Evolutionary conservation across 169 alveolate genomes (phyloP), one percentile per base, ranked within the genome.

Genomic region (Toxoplasma gondii): DNA sequence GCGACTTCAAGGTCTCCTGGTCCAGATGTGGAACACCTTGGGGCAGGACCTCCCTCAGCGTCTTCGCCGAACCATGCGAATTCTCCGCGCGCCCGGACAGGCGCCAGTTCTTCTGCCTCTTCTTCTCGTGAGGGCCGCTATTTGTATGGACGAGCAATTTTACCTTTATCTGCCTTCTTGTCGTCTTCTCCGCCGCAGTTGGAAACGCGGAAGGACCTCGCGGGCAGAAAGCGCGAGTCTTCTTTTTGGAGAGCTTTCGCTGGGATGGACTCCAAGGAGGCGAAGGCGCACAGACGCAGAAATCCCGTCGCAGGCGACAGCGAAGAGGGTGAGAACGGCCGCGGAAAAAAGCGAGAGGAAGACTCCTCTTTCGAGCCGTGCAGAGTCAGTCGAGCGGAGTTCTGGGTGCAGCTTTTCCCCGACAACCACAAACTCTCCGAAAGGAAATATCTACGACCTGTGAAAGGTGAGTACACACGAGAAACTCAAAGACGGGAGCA

Each of bases 371-470:
- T 17, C 86, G 86, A 39, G 12, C 70, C 16, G 38, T 10, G n/a
- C 38, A 38, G 92, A 64, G 94, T 88, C 27, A 93, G 92, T 43
- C 88, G 80, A 29, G 86, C 91, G 31, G 96, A 87, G 43, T 93
- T 93, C 43, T 93, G 96, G 96, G 92, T 91, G 12, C 96, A 93
- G 38, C 87, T 93, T 16, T 93, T 70, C 64, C 96, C 96, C 4
- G 90, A 87, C 64, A 93, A 93, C 93, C 58, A 93, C 41, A 87
- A 58, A n/a, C 82, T 43, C 29, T 54, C 87, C 39, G 96, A 93
- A 44, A 5, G 88, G 27, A 93, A 93, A 39, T 93, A 69, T n/a
- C 88, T 93, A 36, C 70, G 64, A 74, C 96, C 96, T 36, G 93
- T 93, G n/a, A 41, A 88, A 54, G 96, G 96, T 88, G 54, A 64